phyloP scores from a whole-genome alignment of 164 flowering plant species.

The Kalanchoe fedtschenkoi region DNA sequence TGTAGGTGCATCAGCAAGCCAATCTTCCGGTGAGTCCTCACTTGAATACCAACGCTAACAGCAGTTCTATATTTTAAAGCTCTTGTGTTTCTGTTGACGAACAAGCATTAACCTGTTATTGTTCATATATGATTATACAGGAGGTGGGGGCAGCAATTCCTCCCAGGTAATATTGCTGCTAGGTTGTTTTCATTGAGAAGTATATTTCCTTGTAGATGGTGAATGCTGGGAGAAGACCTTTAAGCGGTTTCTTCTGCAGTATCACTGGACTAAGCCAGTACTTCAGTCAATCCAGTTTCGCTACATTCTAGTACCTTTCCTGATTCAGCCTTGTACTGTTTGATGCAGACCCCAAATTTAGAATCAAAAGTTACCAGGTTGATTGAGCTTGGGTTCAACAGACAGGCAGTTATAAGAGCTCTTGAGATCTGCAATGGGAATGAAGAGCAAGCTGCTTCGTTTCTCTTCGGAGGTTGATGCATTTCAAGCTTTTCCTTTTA shows the following conservation, averaged over 20 bases:
- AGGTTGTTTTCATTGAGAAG: too few relatives aligned
- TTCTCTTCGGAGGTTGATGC: constrained; percentile 78
- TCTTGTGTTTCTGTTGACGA: neutral
- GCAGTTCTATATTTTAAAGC: neutral
- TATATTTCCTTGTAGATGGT: too few relatives aligned
- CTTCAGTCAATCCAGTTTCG: neutral
- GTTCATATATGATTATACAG: neutral
- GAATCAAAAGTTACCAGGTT: constrained; percentile 82
- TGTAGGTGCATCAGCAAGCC: constrained; percentile 4
- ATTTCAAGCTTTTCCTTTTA: too few relatives aligned
- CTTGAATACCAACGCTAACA: too few relatives aligned
- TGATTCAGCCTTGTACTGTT: neutral
- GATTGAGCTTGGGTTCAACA: constrained; percentile 76
- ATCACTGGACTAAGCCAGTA: too few relatives aligned
- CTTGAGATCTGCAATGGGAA: constrained; percentile 69
- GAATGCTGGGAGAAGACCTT: too few relatives aligned
- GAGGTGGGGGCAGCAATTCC: neutral
- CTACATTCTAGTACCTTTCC: too few relatives aligned
- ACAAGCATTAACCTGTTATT: too few relatives aligned
- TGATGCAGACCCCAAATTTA: constrained; percentile 49
- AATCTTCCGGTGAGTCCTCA: neutral
- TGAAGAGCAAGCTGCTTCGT: constrained; percentile 96
- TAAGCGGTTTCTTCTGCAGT: neutral
- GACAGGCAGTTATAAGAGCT: constrained; percentile 73
- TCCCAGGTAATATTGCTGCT: neutral